A percentile compares a stretch with the other conserved stretches of the same genome.
phyloP scores from a whole-genome alignment of 148 eudicot genomes.

The Talinum fruticosum region DNA sequence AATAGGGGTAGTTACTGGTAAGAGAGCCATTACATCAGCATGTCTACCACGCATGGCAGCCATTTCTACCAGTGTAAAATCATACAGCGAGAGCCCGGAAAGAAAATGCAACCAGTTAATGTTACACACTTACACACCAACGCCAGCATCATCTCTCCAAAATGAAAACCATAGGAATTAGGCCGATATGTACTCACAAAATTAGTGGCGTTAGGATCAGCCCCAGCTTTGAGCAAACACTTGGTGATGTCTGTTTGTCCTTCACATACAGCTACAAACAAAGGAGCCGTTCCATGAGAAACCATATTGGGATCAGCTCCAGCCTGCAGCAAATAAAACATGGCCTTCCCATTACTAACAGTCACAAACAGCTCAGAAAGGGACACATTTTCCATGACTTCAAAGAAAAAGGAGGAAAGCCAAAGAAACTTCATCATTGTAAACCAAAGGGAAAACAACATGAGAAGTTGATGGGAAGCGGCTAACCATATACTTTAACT shows the following conservation, averaged over 20 bases:
- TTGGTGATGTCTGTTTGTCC: slow-evolving; percentile 13
- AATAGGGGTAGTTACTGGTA: slow-evolving; percentile 11
- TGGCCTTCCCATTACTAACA: neutral
- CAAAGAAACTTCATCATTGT: too few species aligned
- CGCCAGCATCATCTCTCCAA: neutral
- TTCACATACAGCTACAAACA: slow-evolving; percentile 6
- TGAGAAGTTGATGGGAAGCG: neutral
- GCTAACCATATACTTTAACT: neutral
- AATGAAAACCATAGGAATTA: neutral
- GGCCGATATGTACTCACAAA: slow-evolving; percentile 1
- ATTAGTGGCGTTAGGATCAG: slow-evolving; percentile 15
- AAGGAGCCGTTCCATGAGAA: slow-evolving; percentile 1
- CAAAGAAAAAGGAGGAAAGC: neutral
- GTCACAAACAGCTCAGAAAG: too few species aligned
- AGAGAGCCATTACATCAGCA: slow-evolving; percentile 12
- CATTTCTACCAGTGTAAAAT: slow-evolving; percentile 15
- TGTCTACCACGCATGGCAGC: slow-evolving; percentile 12
- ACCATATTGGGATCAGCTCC: slow-evolving; percentile 21
- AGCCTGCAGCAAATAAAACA: slow-evolving; percentile 4
- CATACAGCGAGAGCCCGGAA: slow-evolving; percentile 5
- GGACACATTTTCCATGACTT: neutral
- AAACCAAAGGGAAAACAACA: too few species aligned
- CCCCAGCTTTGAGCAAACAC: slow-evolving; percentile 20
- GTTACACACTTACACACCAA: too few species aligned
- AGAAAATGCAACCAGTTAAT: neutral